These are phyloP conservation scores for Leishmania lainsoni DNA, from an alignment of 208 protist species.

Conservation along the genomic window DNA sequence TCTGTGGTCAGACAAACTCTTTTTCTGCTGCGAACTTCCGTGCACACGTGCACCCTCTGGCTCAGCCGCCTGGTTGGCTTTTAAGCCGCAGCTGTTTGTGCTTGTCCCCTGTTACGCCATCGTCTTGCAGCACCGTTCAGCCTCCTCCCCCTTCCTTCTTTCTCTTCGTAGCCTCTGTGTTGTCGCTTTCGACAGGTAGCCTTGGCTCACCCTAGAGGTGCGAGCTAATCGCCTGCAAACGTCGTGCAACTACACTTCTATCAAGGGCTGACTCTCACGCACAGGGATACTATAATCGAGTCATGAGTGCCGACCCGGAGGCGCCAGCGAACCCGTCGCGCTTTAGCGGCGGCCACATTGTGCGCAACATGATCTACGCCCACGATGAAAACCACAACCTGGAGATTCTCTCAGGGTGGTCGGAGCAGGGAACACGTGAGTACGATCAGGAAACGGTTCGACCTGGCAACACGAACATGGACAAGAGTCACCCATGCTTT, in stretches of 20 bases:
- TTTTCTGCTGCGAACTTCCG: neutral
- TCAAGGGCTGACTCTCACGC: neutral
- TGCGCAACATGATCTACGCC: slow-evolving; percentile 84
- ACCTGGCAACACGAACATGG: slow-evolving; percentile 44
- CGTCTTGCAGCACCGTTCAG: neutral
- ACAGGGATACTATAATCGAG: neutral
- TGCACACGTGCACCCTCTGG: neutral
- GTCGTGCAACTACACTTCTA: neutral
- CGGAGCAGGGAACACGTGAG: slow-evolving; percentile 65
- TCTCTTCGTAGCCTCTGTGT: slow-evolving; percentile 4
- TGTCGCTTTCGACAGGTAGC: slow-evolving; percentile 10
- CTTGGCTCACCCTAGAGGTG: neutral
- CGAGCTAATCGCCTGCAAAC: neutral
- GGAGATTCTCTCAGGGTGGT: slow-evolving; percentile 77
- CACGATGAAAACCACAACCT: slow-evolving; percentile 57
- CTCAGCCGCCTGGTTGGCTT: neutral
- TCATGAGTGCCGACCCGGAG: slow-evolving; percentile 80
- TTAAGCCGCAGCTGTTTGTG: neutral
- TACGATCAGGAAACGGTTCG: slow-evolving; percentile 73
- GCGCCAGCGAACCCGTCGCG: slow-evolving; percentile 57
- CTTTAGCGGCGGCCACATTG: slow-evolving; percentile 67
- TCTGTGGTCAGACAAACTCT: neutral
- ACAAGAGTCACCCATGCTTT: slow-evolving; percentile 58
- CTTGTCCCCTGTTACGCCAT: neutral
- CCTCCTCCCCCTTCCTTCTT: slow-evolving; percentile 4